These are phyloP conservation scores for Turritis glabra DNA, from an alignment of 345 rosid genomes.

Conservation along the genomic window DNA sequence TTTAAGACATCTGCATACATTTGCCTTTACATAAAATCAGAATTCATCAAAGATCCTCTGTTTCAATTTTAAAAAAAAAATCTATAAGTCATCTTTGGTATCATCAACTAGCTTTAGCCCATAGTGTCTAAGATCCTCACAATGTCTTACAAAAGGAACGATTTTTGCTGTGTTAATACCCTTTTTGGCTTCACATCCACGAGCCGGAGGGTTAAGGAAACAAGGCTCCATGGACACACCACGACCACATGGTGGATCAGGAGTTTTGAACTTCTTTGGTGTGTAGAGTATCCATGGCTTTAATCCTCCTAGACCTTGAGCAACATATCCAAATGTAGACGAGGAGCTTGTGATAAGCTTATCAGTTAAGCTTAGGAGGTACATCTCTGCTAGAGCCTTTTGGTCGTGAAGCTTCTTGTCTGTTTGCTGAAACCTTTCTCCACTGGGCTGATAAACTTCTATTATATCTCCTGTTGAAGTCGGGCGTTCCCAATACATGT, in stretches of 20 bases:
- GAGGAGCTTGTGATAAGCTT: slow-evolving; percentile 50
- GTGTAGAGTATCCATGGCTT: slow-evolving; percentile 40
- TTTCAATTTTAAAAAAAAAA: neutral
- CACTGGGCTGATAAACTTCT: slow-evolving; percentile 54
- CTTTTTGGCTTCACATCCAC: slow-evolving; percentile 33
- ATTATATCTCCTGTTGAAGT: slow-evolving; percentile 37
- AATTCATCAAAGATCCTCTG: neutral
- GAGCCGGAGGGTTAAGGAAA: slow-evolving; percentile 38
- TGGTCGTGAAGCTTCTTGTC: slow-evolving; percentile 46
- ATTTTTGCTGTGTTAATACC: slow-evolving; percentile 16
- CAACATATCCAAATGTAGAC: slow-evolving; percentile 69
- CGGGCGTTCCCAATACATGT: slow-evolving; percentile 54
- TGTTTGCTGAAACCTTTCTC: slow-evolving; percentile 52
- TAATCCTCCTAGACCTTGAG: slow-evolving; percentile 51
- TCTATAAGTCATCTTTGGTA: slow-evolving; percentile 24
- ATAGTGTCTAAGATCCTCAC: slow-evolving; percentile 39
- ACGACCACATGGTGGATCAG: slow-evolving; percentile 42
- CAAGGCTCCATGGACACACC: slow-evolving; percentile 48
- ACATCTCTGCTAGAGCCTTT: slow-evolving; percentile 64
- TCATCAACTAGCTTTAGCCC: slow-evolving; percentile 46
- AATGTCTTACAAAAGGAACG: slow-evolving; percentile 41
- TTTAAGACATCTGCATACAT: neutral
- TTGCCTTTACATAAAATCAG: neutral
- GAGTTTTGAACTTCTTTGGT: slow-evolving; percentile 19
- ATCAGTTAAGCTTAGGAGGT: slow-evolving; percentile 55